Evolutionary conservation across 768 basidiomycete genomes (phyloP).

Genomic region (Lepiota brunneoincarnata): DNA sequence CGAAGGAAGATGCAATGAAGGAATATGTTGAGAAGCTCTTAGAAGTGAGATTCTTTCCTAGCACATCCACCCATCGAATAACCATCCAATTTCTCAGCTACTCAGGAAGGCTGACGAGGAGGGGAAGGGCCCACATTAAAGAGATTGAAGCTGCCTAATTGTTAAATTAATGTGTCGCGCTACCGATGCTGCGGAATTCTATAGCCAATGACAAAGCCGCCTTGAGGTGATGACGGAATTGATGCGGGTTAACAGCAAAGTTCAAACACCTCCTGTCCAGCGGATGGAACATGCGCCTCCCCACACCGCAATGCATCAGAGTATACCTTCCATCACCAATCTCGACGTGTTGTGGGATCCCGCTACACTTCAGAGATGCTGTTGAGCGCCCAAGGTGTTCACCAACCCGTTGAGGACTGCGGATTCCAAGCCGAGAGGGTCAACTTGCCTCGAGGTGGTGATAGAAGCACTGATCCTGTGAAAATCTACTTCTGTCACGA

Average conservation of each 20-base stretch:
- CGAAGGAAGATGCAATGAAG: constrained; percentile 66
- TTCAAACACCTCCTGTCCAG: not conserved
- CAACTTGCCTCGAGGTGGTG: too few relatives aligned
- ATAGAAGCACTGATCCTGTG: too few relatives aligned
- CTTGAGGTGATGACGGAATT: not conserved
- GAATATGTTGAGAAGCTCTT: constrained; percentile 78
- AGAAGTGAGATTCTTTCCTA: constrained; percentile 41
- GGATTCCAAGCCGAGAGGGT: too few relatives aligned
- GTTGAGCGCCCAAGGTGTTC: too few relatives aligned
- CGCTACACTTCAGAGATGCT: too few relatives aligned
- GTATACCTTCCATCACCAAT: too few relatives aligned
- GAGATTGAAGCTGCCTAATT: constrained; percentile 51
- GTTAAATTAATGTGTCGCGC: not conserved
- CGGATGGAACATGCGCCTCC: not conserved
- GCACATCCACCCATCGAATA: constrained; percentile 6
- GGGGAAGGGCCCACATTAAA: constrained; percentile 49
- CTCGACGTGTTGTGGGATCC: too few relatives aligned
- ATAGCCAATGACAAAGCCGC: not conserved
- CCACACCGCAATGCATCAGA: too few relatives aligned
- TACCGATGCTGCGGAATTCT: not conserved
- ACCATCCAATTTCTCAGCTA: constrained; percentile 38
- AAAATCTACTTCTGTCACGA: too few relatives aligned
- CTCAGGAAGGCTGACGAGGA: constrained; percentile 50
- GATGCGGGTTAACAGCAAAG: not conserved
- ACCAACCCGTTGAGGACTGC: too few relatives aligned